Evolutionary conservation across 371 early-diverging fungal genomes (phyloP), one percentile per base, ranked within the genome.

Genomic region (Mucor indicus): DNA sequence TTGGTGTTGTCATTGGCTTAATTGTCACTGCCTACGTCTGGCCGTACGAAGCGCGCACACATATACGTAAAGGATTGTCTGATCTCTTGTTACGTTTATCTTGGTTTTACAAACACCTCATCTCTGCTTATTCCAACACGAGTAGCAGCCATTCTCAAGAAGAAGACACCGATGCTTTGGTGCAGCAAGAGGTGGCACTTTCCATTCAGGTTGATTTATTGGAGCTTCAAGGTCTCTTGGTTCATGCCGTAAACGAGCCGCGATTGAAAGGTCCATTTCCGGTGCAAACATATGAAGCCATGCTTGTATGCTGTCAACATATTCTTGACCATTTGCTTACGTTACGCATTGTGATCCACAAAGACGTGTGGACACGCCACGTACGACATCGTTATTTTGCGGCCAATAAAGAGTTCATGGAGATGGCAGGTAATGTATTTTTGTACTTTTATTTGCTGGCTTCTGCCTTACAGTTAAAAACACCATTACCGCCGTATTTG

Each of bases 261-360:
- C 81, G 93, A 39, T 64, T 91, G 19, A 89, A 89, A 61, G 93
- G 93, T 5, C 82, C 83, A 8, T 92, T 89, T 50, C 93, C 93
- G 1, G 67, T 62, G 1, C 61, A 56, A 2, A 76, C 79, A 0
- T 92, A 92, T 53, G 63, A 69, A 25, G 61, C 76, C 15, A 84
- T 91, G 66, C 58, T 90, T 11, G 62, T 60, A 1, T 79, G 81
- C 9, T 84, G 88, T 54, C 86, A 90, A 59, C 81, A 74, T 16
- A 76, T 92, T 38, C 54, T 92, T 38, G 90, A 91, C 53, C 74
- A 78, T 25, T 76, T 90, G 38, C 49, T 87, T 37, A 77, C 86
- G 5, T 75, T 87, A 69, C 77, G 88, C 2, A 70, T 81, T 23
- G 83, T 81, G 16, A 72, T 86, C 19, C 66, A 82, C 15, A 80